Conservation (phyloP, 2,329 filamentous ascomycete genomes). For the Onygena corvina region DNA sequence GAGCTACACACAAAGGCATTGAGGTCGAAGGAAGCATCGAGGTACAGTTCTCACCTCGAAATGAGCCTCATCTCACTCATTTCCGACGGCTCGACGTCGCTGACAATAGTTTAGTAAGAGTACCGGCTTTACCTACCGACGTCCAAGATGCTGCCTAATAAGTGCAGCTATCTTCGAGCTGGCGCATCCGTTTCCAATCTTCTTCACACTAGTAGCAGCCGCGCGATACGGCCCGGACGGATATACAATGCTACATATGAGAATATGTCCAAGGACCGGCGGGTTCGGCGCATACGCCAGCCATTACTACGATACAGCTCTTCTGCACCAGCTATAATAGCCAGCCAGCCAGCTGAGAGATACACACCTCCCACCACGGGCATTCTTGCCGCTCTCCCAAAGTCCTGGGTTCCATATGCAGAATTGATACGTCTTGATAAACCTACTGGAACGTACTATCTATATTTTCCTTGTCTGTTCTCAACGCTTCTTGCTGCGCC, state of each 20-base stretch:
- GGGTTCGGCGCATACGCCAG: background rate
- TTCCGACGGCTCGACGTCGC: no score
- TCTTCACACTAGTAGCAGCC: background rate
- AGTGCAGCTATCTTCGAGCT: background rate
- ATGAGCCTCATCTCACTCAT: no score
- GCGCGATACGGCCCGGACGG: background rate
- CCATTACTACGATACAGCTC: background rate
- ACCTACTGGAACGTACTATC: conserved; percentile 41
- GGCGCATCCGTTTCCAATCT: background rate
- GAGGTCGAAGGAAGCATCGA: no score
- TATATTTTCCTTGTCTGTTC: conserved; percentile 43
- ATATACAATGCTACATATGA: background rate
- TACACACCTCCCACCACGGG: conserved; percentile 38
- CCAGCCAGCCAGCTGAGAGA: conserved; percentile 15
- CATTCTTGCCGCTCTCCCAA: conserved; percentile 36
- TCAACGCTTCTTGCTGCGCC: conserved; percentile 36
- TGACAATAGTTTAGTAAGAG: no score
- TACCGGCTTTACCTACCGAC: no score
- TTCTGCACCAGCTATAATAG: background rate
- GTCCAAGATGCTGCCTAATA: background rate
- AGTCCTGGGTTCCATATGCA: conserved; percentile 43
- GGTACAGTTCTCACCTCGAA: no score
- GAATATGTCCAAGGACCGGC: background rate
- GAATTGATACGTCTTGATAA: conserved; percentile 44
- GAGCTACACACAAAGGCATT: no score